Evolutionary conservation across 352 stramenopile species (phyloP), one percentile per base, ranked within the genome.

Genomic region (Globisporangium paddicum): DNA sequence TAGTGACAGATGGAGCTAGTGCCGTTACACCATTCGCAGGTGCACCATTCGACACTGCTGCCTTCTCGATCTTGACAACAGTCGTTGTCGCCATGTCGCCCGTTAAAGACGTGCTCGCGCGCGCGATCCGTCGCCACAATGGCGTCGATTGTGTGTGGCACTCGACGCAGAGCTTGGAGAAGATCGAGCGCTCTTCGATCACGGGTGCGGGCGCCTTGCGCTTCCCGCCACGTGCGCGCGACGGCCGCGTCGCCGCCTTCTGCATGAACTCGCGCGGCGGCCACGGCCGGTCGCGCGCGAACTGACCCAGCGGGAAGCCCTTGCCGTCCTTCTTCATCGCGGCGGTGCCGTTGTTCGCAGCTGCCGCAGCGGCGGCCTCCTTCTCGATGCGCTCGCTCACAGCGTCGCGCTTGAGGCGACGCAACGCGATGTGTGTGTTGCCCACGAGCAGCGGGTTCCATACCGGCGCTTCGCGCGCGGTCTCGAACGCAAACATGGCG

Each of bases 251-350:
- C 19, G 70, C 64, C 2, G 71, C 66, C 57, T 90, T 90, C n/a
- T 82, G 59, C 38, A 77, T 69, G 60, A 92, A 91, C 61, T 91
- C 86, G 26, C 72, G 75, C 0, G 86, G 86, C 21, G 86, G 86
- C 86, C 86, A 95, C 25, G 71, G 56, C 4, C 81, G 81, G 5
- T 93, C 82, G 19, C 81, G 82, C 38, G 84, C 72, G 32, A 67
- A 72, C 40, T 80, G 58, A 21, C 59, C 62, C 0, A 71, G 50
- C 0, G 59, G 46, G n/a, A 75, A 59, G 23, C 67, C 61, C 34
- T 65, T 51, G 13, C 55, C 44, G 25, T 52, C 46, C 9, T 47
- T 63, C 38, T 69, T 66, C 37, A 42, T 42, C 37, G 8, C n/a
- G n/a, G n/a, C n/a, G n/a, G n/a, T n/a, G n/a, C n/a, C n/a, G n/a